Evolutionary conservation across 805 yeast species (phyloP).

Genomic region (Martiniozyma abietophila): DNA sequence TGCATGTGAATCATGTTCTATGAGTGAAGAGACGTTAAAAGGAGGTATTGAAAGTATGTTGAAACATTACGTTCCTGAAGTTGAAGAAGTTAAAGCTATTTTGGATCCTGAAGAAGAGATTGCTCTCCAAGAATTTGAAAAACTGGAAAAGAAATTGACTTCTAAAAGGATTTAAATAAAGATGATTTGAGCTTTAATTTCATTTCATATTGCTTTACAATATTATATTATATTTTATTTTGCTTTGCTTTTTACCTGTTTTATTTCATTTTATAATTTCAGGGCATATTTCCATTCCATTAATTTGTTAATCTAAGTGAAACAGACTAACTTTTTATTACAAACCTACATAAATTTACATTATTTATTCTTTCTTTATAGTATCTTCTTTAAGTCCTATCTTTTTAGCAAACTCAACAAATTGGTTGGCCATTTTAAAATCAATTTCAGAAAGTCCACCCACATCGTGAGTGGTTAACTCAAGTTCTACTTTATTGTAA

Average conservation of each 20-base stretch:
- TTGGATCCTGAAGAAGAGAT: slow-evolving; percentile 38
- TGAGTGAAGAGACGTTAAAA: slow-evolving; percentile 55
- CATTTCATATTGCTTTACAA: neutral
- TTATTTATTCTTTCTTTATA: slow-evolving; percentile 4
- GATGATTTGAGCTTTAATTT: neutral
- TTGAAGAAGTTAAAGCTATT: slow-evolving; percentile 39
- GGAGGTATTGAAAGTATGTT: slow-evolving; percentile 66
- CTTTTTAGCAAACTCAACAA: slow-evolving; percentile 29
- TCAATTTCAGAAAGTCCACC: slow-evolving; percentile 47
- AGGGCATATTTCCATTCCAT: no score
- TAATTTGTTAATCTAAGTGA: no score
- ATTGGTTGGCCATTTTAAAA: slow-evolving; percentile 43
- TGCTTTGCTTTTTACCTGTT: no score
- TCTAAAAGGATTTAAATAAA: slow-evolving; percentile 12
- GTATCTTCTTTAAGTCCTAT: slow-evolving; percentile 12
- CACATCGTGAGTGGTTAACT: slow-evolving; percentile 58
- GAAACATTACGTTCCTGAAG: slow-evolving; percentile 63
- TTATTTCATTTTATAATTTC: slow-evolving; percentile 1
- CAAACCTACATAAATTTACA: neutral
- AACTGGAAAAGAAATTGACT: slow-evolving; percentile 56
- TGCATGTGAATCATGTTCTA: slow-evolving; percentile 66
- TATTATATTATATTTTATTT: no score
- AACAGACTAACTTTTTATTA: no score
- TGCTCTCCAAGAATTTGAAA: slow-evolving; percentile 71
- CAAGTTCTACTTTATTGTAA: slow-evolving; percentile 47